Base-by-base conservation (phyloP, 106 monocot genomes). In the Phalaenopsis equestris region DNA sequence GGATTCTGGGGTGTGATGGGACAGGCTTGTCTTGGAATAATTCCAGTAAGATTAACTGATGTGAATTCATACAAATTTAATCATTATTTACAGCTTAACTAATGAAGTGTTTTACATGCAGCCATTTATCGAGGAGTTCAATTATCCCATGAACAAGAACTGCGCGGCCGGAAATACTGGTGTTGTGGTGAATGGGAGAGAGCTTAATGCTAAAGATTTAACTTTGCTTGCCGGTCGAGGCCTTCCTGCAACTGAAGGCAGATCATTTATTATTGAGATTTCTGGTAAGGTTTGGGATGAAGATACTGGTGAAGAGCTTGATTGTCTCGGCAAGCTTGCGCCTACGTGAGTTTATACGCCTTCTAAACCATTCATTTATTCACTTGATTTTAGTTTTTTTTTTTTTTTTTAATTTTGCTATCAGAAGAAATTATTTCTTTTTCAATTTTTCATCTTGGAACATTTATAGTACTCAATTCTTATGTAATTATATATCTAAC, bases 1-100 rank as follows among this genome's bases (percentile, higher is more conserved):
- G 99, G 99, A 78, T 99, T 99, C 72, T 99, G 99, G 99, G 99
- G 99, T 18, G 88, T 91, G 19, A 91, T 90, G 67, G 94, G 99
- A 6, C 87, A 95, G 52, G 81, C 84, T 23, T 99, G 99, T 84
- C 89, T 99, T 75, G 99, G 99, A 56, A 99, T 99, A 84, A 91
- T 99, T 83, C 94, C 93, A 18, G 99, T 99, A 90, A 95, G 99
- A 46, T 39, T 12, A 82, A 18, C 42, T 80, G 7, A 67, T 56
- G 24, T 68, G 10, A 61, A 64, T 49, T n/a, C 4, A 47, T 49
- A 37, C 39, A 56, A 16, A 24, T 17, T 15, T 56, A 57, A 30
- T 24, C 30, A 2, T 5, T 45, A 5, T 46, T 42, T 3, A 21
- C 24, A 18, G 72, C 37, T 78, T 48, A 30, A 78, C 36, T 65